Evolutionary conservation across 768 basidiomycete species (phyloP), one percentile per base, ranked within the genome.

Genomic region (Hemileccinum impolitum): DNA sequence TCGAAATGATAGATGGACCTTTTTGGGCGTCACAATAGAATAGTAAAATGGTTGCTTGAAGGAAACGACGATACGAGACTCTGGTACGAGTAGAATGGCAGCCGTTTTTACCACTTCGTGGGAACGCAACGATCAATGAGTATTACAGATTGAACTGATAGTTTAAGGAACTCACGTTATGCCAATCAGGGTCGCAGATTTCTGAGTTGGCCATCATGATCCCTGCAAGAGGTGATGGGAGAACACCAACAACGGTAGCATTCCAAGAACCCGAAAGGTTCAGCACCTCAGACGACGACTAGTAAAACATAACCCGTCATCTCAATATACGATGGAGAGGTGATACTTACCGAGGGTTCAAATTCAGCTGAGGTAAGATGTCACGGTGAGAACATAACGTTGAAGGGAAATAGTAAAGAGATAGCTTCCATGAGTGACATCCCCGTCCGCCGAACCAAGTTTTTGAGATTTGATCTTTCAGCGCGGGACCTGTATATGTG

Each of bases 91-190:
- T 62, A 67, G 44, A 77, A 60, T 13, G 63, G 55, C 17, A 79
- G 49, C 39, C 68, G 70, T 65, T 76, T n/a, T 74, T 47, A 82
- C 66, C 28, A 79, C 58, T 41, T 70, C 58, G 57, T 83, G 80
- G 21, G 66, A 56, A 14, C 63, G 59, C 53, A 75, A 58, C 21
- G 73, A 73, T 61, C 72, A 72, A 45, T 70, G 42, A 9, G 28
- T 46, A 75, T 64, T 36, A 37, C 40, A 13, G 36, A 46, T 37
- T 48, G 43, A 23, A 45, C 52, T 45, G 47, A 39, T 31, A 37
- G 28, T 26, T 38, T 48, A 21, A 49, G 57, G 30, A 18, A 36
- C 35, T 17, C 45, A 68, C 67, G 68, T 52, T 30, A 65, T 54
- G 34, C 64, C 67, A 48, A 71, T 50, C 19, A 68, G 49, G 40